Percentiles rank a stretch among this genome's conserved stretches.
Evolutionary conservation across 805 yeast species (phyloP).

Genomic region (Suhomyces emberorum): DNA sequence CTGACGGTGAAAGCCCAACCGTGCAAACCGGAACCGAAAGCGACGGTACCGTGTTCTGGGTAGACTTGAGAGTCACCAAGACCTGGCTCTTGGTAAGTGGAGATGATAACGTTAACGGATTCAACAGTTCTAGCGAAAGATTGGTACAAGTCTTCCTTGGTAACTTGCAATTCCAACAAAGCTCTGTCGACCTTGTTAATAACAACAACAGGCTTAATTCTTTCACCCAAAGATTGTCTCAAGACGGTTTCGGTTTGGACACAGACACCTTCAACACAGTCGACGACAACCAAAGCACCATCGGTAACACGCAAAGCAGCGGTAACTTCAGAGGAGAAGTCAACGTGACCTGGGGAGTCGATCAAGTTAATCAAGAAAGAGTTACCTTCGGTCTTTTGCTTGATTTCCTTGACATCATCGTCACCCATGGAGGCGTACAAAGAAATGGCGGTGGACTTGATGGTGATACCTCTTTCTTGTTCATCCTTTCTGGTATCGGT

Average conservation of each 20-base stretch:
- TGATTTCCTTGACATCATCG: slow-evolving; percentile 83
- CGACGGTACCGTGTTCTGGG: slow-evolving; percentile 99
- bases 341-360: slow-evolving; percentile 99
- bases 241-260: slow-evolving; percentile 99
- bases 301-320: slow-evolving; percentile 99
- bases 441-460: slow-evolving; percentile 98
- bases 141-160: slow-evolving; percentile 98
- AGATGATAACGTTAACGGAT: slow-evolving; percentile 97
- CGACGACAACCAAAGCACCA: slow-evolving; percentile 99
- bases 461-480: slow-evolving; percentile 99
- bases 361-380: slow-evolving; percentile 96
- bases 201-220: slow-evolving; percentile 98
- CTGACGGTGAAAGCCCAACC: slow-evolving; percentile 99
- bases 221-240: slow-evolving; percentile 98
- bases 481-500: slow-evolving; percentile 99
- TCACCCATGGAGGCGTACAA: slow-evolving; percentile 85
- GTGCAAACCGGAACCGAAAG: slow-evolving; percentile 99
- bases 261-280: slow-evolving; percentile 99
- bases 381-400: slow-evolving; percentile 90
- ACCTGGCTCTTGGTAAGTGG: slow-evolving; percentile 87
- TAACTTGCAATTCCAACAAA: slow-evolving; percentile 95
- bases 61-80: slow-evolving; percentile 97
- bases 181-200: slow-evolving; percentile 99
- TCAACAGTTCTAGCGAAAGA: slow-evolving; percentile 98
- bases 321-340: slow-evolving; percentile 99